Conservation (phyloP, 129 eudicot species). For the Pulicaria dysenterica region DNA sequence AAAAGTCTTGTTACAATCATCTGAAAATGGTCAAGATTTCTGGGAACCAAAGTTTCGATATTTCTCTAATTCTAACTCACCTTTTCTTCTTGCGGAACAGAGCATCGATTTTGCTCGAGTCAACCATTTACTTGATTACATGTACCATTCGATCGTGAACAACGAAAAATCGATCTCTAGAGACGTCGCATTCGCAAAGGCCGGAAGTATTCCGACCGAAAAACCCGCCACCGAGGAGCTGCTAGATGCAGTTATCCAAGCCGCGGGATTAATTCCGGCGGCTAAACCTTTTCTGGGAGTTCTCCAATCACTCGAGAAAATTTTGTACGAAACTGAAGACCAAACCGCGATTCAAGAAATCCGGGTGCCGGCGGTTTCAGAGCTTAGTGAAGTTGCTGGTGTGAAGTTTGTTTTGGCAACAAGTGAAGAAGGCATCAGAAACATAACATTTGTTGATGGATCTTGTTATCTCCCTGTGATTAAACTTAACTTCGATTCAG, state of each 20-base stretch:
- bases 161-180: not conserved
- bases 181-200: not conserved
- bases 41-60: slow-evolving; percentile 18
- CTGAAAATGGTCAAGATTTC: slow-evolving; percentile 11
- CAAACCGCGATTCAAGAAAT: slow-evolving; percentile 37
- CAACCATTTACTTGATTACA: slow-evolving; percentile 34
- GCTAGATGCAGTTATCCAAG: slow-evolving; percentile 16
- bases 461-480: slow-evolving; percentile 45
- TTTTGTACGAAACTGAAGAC: slow-evolving; percentile 1
- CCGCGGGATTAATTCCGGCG: not conserved
- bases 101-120: slow-evolving; percentile 17
- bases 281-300: slow-evolving; percentile 23
- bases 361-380: slow-evolving; percentile 49
- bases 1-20: not conserved
- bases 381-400: slow-evolving; percentile 33
- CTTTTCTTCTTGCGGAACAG: slow-evolving; percentile 22
- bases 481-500: slow-evolving; percentile 29
- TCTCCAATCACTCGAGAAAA: not conserved
- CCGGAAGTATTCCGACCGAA: not conserved
- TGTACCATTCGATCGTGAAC: slow-evolving; percentile 32
- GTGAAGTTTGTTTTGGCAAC: slow-evolving; percentile 30
- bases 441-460: slow-evolving; percentile 20
- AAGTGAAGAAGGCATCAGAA: slow-evolving; percentile 28
- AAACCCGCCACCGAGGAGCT: slow-evolving; percentile 12
- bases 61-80: slow-evolving; percentile 19